These are phyloP conservation scores for Mortierella sp. DNA, from an alignment of 371 early-diverging fungal species.

Conservation along the genomic window DNA sequence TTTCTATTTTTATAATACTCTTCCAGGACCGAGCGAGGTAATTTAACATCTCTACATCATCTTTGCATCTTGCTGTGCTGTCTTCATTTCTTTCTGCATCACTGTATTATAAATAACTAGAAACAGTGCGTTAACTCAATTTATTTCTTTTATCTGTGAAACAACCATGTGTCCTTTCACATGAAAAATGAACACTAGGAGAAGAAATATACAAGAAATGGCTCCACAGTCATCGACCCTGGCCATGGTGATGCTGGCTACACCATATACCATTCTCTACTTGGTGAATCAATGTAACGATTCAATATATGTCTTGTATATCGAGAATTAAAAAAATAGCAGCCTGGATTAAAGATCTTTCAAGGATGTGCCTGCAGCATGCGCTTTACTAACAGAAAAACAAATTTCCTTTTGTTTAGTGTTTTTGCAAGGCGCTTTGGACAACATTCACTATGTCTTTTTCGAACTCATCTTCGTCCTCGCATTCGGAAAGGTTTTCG, in stretches of 20 bases:
- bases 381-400: constrained; percentile 1
- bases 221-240: constrained; percentile 38
- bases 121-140: too few species aligned
- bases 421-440: constrained; percentile 53
- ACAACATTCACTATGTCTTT: constrained; percentile 62
- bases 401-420: constrained; percentile 15
- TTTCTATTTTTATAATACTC: background rate
- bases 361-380: too few species aligned
- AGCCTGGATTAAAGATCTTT: too few species aligned
- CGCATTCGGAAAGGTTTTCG: constrained; percentile 55
- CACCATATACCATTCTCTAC: constrained; percentile 54
- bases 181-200: background rate
- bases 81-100: too few species aligned
- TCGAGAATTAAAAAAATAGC: too few species aligned
- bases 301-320: too few species aligned
- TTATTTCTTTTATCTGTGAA: background rate
- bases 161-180: background rate
- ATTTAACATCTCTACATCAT: background rate
- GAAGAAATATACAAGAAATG: constrained; percentile 16
- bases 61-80: too few species aligned
- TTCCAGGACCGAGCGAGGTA: too few species aligned
- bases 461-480: constrained; percentile 62
- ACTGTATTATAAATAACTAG: too few species aligned
- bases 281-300: constrained; percentile 48
- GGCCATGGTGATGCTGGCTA: constrained; percentile 56